phyloP scores from a whole-genome alignment of 169 alveolate genomes.

The Pseudocohnilembus persalinus region DNA sequence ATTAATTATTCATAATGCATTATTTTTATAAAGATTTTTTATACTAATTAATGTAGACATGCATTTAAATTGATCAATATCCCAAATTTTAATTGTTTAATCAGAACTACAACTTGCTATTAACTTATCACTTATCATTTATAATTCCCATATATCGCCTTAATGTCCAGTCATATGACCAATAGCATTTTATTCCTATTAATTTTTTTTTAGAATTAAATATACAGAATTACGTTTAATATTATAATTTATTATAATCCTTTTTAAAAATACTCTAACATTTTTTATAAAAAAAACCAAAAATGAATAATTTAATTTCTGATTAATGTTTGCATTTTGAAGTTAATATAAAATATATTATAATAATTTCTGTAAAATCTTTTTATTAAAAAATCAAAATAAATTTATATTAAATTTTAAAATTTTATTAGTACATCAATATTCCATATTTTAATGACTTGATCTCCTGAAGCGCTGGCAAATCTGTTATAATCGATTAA shows the following conservation, averaged over 20 bases:
- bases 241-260: no score
- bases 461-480: background rate
- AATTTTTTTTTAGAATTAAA: no score
- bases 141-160: background rate
- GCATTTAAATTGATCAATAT: background rate
- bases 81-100: background rate
- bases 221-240: no score
- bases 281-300: no score
- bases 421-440: background rate
- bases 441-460: background rate
- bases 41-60: background rate
- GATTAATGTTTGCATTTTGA: no score
- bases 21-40: no score
- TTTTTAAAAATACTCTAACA: no score
- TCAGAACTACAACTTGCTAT: background rate
- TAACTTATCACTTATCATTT: background rate
- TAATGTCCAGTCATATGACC: background rate
- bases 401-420: no score
- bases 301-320: no score
- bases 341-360: no score
- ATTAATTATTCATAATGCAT: no score
- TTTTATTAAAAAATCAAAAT: background rate
- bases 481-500: background rate
- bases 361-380: no score
- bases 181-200: background rate